These are phyloP conservation scores for Glonium stellatum DNA, from an alignment of 495 filamentous ascomycete species.

Conservation along the genomic window DNA sequence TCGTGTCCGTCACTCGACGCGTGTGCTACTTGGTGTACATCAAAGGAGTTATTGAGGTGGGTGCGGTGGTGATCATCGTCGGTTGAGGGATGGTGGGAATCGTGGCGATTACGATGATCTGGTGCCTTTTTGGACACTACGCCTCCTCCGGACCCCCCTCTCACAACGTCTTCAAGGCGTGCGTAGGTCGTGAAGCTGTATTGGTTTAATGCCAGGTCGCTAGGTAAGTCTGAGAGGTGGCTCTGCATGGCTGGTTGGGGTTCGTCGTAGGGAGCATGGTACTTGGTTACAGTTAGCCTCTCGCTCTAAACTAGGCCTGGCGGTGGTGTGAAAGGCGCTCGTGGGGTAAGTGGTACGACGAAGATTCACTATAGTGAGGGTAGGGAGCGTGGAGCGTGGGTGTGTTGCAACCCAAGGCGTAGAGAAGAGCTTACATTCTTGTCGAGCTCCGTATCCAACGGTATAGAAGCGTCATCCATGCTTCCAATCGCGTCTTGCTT, in stretches of 20 bases:
- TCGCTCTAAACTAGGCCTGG: too few relatives aligned
- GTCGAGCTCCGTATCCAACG: too few relatives aligned
- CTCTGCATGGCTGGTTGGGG: neutral
- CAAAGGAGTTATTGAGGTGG: neutral
- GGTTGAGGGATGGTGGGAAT: constrained; percentile 3
- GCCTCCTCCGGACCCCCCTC: neutral
- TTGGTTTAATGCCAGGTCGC: constrained; percentile 3
- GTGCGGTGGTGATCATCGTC: neutral
- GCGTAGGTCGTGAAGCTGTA: constrained; percentile 8
- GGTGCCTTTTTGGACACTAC: neutral
- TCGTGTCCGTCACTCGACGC: neutral
- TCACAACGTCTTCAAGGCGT: constrained; percentile 6
- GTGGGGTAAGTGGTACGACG: too few relatives aligned
- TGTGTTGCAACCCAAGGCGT: too few relatives aligned
- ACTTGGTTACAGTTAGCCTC: too few relatives aligned
- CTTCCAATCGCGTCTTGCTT: too few relatives aligned
- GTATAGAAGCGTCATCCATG: too few relatives aligned
- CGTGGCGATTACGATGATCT: neutral
- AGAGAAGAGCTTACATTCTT: too few relatives aligned
- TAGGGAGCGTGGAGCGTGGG: too few relatives aligned
- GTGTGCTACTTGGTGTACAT: neutral
- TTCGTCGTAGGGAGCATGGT: neutral
- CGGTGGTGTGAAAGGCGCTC: too few relatives aligned
- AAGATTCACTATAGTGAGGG: too few relatives aligned
- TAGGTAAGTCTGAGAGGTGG: constrained; percentile 3